Base-by-base conservation (phyloP, 1,139 yeast genomes). In the Candida sanyaensis region DNA sequence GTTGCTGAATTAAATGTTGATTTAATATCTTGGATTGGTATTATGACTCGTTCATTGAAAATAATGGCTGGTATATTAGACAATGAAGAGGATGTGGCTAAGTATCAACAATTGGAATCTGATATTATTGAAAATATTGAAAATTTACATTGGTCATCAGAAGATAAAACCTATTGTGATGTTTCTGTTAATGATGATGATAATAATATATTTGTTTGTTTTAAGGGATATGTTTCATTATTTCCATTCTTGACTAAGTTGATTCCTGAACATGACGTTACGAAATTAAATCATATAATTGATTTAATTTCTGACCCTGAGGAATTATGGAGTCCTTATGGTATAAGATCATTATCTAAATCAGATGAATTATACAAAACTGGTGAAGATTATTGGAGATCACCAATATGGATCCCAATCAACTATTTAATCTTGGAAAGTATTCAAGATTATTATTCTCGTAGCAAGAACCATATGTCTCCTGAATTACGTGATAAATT, bases 371-470 rank as follows among this genome's bases (percentile, higher is more conserved):
- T 64, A 51, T 93, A 86, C 65, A 88, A 87, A 50, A 81, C 85
- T 1, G 93, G 79, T 8, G 99, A 95, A 59, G 86, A 93, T 65
- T 93, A 93, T 69, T 93, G 99, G 99, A 79, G 96, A 51, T 95
- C 97, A 0, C 92, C 96, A 17, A 77, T 93, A 38, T 95, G 99
- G 99, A 74, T 91, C 57, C 88, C 91, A 63, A 88, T 93, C 61
- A 95, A 95, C 68, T 92, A 90, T 61, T 73, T 93, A 65, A 73
- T 86, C 6, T 73, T 93, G 44, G 95, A 91, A 49, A 78, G 89
- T 8, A 71, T 95, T 53, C 67, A 73, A 44, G 69, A 81, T 60
- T 93, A 92, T 49, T 55, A 60, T 6, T 55, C 57, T 7, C 59
- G 54, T 13, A 59, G 64, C 1, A 51, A 57, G 9, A 13, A 42